Conservation (phyloP, 495 filamentous ascomycete species). For the Penicillium robsamsonii region DNA sequence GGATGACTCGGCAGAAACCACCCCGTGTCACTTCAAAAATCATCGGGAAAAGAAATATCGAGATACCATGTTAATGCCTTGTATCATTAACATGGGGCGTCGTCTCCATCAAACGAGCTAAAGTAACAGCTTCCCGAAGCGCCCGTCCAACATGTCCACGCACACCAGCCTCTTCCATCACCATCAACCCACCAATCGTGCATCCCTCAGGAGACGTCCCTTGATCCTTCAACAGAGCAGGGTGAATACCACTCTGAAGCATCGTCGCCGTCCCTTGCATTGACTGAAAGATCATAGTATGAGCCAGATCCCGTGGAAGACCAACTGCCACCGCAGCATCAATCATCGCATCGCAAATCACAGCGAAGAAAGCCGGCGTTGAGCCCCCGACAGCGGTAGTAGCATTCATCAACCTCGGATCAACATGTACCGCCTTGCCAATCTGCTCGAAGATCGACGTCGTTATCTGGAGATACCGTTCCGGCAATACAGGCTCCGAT, state of each 20-base stretch:
- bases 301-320: conserved; percentile 39
- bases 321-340: conserved; percentile 48
- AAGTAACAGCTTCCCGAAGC: conserved; percentile 41
- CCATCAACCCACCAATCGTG: conserved; percentile 46
- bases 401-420: conserved; percentile 36
- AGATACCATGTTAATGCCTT: conserved; percentile 20
- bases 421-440: conserved; percentile 34
- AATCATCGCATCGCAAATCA: conserved; percentile 43
- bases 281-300: conserved; percentile 40
- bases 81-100: conserved; percentile 39
- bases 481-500: conserved; percentile 27
- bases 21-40: no score
- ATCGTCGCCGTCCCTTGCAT: conserved; percentile 41
- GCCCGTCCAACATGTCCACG: conserved; percentile 40
- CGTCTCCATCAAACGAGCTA: conserved; percentile 42
- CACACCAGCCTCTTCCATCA: conserved; percentile 43
- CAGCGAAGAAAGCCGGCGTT: conserved; percentile 43
- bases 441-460: conserved; percentile 40
- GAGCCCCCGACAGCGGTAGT: conserved; percentile 41
- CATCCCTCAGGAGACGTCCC: conserved; percentile 44
- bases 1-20: no score
- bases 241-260: conserved; percentile 40
- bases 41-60: neutral
- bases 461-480: conserved; percentile 23
- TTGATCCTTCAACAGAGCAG: conserved; percentile 38